Base-by-base conservation (phyloP, 2,329 filamentous ascomycete species). In the Dactylellina cionopaga region DNA sequence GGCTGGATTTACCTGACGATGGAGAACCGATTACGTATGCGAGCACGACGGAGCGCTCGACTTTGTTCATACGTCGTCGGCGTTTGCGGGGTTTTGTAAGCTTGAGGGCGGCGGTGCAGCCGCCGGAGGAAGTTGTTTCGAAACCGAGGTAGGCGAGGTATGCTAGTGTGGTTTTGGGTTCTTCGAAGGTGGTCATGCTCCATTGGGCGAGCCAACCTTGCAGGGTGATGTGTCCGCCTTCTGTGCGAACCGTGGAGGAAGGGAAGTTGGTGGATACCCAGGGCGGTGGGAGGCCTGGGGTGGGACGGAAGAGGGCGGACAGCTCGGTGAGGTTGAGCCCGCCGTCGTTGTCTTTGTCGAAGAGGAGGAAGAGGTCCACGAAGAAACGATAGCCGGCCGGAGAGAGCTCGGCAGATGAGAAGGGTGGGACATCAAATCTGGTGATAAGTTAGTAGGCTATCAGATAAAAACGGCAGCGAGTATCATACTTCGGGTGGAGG, bases 171-270 rank as follows among this genome's bases (percentile, higher is more conserved):
- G 92, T 97, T 79, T 95, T 96, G 10, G 95, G 94, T 64, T 96
- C 93, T 71, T 96, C 88, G 77, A 98, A 99, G 0, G 95, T 99
- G 0, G 95, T 99, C 95, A 99, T 99, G 79, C 93, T 97, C 95
- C 95, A 99, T 78, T 99, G 95, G 2, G 95, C 95, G 35, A 99
- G 86, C 95, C 95, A 99, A 1, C 95, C 95, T 80, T 99, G 95
- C 2, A 99, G 84, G 0, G 95, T 99, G 74, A 99, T 93, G 79
- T 98, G 88, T 0, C 95, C 95, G 6, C 92, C 92, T 81, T 99
- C 95, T 78, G 97, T 98, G 41, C 92, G 89, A 15, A 98, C 94
- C 0, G 95, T 97, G 22, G 92, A 96, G 0, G 91, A 92, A 1
- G 95, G 95, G 78, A 99, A 99, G 0, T 88, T 91, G 0, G 90